Evolutionary conservation across 2,329 filamentous ascomycete species (phyloP).

Genomic region (Pezicula neosporulosa): DNA sequence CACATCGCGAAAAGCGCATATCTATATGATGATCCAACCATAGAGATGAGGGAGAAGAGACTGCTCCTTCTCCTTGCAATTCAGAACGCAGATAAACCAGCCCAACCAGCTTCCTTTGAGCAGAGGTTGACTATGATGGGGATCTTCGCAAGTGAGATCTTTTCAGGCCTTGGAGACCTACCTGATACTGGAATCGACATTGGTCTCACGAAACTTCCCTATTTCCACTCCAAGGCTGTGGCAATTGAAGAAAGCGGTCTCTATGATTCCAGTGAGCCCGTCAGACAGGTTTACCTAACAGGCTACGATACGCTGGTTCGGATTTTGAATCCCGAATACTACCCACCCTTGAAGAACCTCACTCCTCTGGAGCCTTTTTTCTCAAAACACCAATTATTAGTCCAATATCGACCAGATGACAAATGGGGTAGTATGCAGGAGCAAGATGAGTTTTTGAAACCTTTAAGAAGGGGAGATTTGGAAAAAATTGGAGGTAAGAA

Average conservation of each 20-base stretch:
- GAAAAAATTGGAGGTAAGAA: slow-evolving; percentile 49
- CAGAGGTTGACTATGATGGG: slow-evolving; percentile 70
- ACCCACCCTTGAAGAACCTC: slow-evolving; percentile 47
- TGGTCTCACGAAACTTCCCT: slow-evolving; percentile 67
- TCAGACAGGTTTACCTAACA: slow-evolving; percentile 63
- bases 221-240: slow-evolving; percentile 68
- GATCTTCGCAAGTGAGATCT: slow-evolving; percentile 56
- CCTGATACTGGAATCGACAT: slow-evolving; percentile 47
- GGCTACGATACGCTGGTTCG: slow-evolving; percentile 76
- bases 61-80: slow-evolving; percentile 58
- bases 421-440: slow-evolving; percentile 54
- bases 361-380: slow-evolving; percentile 62
- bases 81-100: slow-evolving; percentile 63
- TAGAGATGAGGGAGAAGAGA: slow-evolving; percentile 24
- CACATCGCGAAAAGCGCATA: slow-evolving; percentile 51
- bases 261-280: slow-evolving; percentile 31
- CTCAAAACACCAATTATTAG: slow-evolving; percentile 53
- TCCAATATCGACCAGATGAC: slow-evolving; percentile 60
- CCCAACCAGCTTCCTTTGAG: slow-evolving; percentile 65
- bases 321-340: slow-evolving; percentile 72
- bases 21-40: slow-evolving; percentile 13
- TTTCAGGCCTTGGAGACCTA: slow-evolving; percentile 20
- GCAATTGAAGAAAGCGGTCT: slow-evolving; percentile 48
- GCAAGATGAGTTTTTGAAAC: slow-evolving; percentile 51
- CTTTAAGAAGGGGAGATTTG: slow-evolving; percentile 43